Evolutionary conservation across 129 eudicot species (phyloP).

Genomic region (Centaurea solstitialis): DNA sequence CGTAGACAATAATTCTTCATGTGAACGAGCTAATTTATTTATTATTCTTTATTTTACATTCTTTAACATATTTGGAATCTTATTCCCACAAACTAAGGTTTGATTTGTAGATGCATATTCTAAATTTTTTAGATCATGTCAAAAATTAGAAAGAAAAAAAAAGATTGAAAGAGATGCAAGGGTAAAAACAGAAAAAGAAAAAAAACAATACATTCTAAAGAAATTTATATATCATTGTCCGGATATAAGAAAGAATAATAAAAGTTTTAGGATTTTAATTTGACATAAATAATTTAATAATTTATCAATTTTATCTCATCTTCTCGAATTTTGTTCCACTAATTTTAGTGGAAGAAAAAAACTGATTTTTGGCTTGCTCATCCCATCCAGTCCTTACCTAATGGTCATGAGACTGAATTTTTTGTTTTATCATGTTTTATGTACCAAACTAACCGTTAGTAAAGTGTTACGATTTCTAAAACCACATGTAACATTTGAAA

Average conservation of each 20-base stretch:
- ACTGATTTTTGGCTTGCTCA: background rate
- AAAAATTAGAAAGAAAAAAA: background rate
- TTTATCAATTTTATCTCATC: background rate
- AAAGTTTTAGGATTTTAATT: no score
- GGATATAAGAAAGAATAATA: no score
- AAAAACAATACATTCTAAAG: no score
- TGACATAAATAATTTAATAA: no score
- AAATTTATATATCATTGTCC: no score
- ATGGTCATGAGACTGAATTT: no score
- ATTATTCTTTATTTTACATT: background rate
- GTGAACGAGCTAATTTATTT: background rate
- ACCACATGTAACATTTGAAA: background rate
- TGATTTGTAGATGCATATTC: background rate
- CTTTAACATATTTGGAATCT: background rate
- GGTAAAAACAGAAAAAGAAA: background rate
- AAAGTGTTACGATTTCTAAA: background rate
- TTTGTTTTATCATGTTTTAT: no score
- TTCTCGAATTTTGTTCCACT: no score
- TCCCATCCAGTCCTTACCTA: background rate
- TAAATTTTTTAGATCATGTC: background rate
- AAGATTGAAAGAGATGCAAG: background rate
- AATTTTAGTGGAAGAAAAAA: background rate
- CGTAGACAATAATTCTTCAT: background rate
- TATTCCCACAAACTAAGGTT: conserved; percentile 11
- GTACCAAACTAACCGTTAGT: background rate